Evolutionary conservation across 2,329 filamentous ascomycete species (phyloP).

Genomic region (Ophiocordyceps unilateralis): DNA sequence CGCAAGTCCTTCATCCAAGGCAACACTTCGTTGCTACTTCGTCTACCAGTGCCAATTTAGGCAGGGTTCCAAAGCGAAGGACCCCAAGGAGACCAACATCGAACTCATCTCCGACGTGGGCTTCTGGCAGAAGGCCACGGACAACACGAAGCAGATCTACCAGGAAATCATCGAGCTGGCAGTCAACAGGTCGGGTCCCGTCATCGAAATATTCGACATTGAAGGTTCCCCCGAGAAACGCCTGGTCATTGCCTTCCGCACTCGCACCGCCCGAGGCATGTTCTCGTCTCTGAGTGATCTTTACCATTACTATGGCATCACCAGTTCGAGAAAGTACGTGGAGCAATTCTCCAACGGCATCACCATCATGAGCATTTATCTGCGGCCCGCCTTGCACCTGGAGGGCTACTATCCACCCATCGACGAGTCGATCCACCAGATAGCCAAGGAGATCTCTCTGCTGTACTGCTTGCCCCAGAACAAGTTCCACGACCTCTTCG

Average conservation of each 20-base stretch:
- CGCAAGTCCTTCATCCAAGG: conserved; percentile 46
- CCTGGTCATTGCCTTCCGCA: conserved; percentile 85
- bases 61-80: conserved; percentile 51
- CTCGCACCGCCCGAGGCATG: conserved; percentile 76
- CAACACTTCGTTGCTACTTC: conserved; percentile 92
- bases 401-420: conserved; percentile 55
- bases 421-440: conserved; percentile 91
- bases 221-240: conserved; percentile 84
- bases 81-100: conserved; percentile 66
- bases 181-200: conserved; percentile 71
- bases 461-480: conserved; percentile 97
- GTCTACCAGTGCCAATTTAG: conserved; percentile 93
- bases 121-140: conserved; percentile 89
- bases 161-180: conserved; percentile 81
- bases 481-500: conserved; percentile 84
- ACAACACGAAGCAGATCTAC: conserved; percentile 92
- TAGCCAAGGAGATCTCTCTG: conserved; percentile 95
- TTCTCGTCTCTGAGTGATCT: conserved; percentile 92
- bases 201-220: conserved; percentile 96
- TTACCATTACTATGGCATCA: conserved; percentile 97
- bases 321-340: conserved; percentile 91
- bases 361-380: conserved; percentile 89
- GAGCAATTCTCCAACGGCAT: conserved; percentile 98
- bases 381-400: conserved; percentile 51
- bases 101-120: conserved; percentile 85